Evolutionary conservation across 2,329 filamentous ascomycete species (phyloP), one percentile per base, ranked within the genome.

Genomic region (Diaporthe helianthi): DNA sequence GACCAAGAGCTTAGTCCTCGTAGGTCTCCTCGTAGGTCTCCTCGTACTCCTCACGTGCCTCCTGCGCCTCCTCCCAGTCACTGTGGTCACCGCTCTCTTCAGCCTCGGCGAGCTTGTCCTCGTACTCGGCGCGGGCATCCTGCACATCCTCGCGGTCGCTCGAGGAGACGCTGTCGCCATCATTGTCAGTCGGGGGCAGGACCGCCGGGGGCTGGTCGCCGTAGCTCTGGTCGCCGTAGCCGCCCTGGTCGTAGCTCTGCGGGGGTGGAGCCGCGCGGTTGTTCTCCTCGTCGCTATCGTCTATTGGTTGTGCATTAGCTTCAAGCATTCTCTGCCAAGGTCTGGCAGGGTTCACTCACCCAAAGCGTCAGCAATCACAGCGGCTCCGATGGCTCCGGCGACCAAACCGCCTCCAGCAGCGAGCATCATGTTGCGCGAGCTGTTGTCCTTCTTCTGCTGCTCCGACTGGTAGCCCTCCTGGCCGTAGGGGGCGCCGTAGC

Each of bases 391-490:
- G 66, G 83, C 85, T 73, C 87, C 87, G 15, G 85, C 79, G 1
- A 85, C 88, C 24, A 90, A 76, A 78, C 89, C 89, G 44, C 83
- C 89, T 12, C 85, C 86, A 63, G 86, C 89, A 52, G 84, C 88
- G 26, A 88, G 82, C 53, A 90, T 79, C 76, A 89, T 82, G 74
- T 85, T 85, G 24, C 84, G 86, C 72, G 82, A 85, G 67, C 83
- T 81, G 69, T 83, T 83, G 49, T 79, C 78, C 74, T 81, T 79
- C 72, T 83, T 78, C 71, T 76, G 67, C 26, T 79, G 75, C 72
- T 79, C 72, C 38, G 38, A 19, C 4, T 29, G 31, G 47, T 61
- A 65, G 38, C 52, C 65, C 38, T 51, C 60, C 26, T 65, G 41
- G 15, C 66, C 61, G 4, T 69, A 65, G 2, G 65, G 53, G 1